phyloP scores from a whole-genome alignment of 129 eudicot genomes.

The Logfia minima region DNA sequence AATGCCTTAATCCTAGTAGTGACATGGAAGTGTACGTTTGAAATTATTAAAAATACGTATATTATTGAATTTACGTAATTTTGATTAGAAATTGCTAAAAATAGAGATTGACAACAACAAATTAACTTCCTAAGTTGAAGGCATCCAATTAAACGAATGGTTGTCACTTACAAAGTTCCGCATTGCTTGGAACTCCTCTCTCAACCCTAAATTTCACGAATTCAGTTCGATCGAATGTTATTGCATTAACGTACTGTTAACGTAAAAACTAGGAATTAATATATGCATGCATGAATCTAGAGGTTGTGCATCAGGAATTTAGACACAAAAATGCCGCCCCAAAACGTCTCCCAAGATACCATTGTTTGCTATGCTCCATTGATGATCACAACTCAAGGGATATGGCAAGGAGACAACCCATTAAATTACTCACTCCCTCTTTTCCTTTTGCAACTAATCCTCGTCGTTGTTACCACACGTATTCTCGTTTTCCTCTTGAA shows the following conservation, averaged over 20 bases:
- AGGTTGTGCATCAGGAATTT: neutral
- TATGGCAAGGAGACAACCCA: conserved; percentile 93
- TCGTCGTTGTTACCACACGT: conserved; percentile 66
- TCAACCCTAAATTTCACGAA: neutral
- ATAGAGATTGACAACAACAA: no score
- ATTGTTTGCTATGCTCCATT: conserved; percentile 85
- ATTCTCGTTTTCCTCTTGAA: conserved; percentile 65
- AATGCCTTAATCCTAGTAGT: no score
- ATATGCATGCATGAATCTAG: conserved; percentile 7
- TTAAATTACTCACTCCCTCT: conserved; percentile 81
- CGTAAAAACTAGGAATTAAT: neutral
- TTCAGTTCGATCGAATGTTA: neutral
- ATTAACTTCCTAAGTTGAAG: neutral
- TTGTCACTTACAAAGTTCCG: conserved; percentile 4
- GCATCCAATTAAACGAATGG: neutral
- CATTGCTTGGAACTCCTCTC: conserved; percentile 22
- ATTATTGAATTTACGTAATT: no score
- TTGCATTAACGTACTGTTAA: neutral
- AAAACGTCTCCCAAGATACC: conserved; percentile 24
- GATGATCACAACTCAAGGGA: conserved; percentile 87
- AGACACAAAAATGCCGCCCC: conserved; percentile 26
- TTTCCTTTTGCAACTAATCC: conserved; percentile 62
- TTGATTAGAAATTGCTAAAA: no score
- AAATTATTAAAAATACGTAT: no score
- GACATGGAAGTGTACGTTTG: no score